These are phyloP conservation scores for Panaeolus cyanescens DNA, from an alignment of 768 basidiomycete genomes.

Conservation along the genomic window DNA sequence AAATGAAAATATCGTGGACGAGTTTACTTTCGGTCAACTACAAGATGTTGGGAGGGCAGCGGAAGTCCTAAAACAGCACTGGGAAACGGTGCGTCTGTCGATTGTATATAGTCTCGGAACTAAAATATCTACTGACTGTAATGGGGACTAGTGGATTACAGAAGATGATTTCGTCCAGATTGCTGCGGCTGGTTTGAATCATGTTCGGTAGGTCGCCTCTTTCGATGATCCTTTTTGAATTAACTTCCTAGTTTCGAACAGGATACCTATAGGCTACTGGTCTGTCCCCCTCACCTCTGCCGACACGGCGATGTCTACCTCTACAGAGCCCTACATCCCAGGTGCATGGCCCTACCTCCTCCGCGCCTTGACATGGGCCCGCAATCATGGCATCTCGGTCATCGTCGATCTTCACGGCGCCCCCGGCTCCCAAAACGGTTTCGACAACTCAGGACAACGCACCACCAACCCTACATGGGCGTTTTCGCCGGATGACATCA, in stretches of 20 bases:
- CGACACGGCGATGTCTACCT: slow-evolving; percentile 50
- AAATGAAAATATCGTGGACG: slow-evolving; percentile 25
- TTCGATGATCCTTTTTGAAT: too few relatives aligned
- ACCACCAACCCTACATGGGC: slow-evolving; percentile 61
- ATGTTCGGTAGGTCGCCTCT: slow-evolving; percentile 61
- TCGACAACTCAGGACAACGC: slow-evolving; percentile 75
- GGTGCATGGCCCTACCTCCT: slow-evolving; percentile 75
- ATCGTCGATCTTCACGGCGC: slow-evolving; percentile 80
- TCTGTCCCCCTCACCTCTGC: slow-evolving; percentile 64
- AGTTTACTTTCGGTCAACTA: slow-evolving; percentile 26
- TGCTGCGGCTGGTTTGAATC: slow-evolving; percentile 65
- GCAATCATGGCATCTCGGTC: slow-evolving; percentile 61
- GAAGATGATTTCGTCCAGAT: slow-evolving; percentile 72
- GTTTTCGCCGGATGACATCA: slow-evolving; percentile 45
- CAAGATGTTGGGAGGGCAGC: slow-evolving; percentile 40
- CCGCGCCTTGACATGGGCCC: slow-evolving; percentile 65
- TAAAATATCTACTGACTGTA: too few relatives aligned
- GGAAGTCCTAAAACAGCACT: slow-evolving; percentile 46
- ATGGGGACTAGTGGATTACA: slow-evolving; percentile 40
- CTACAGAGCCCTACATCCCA: slow-evolving; percentile 55
- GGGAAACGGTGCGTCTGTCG: slow-evolving; percentile 30
- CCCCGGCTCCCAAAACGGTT: slow-evolving; percentile 66
- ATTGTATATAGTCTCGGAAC: neutral
- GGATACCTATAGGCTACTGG: slow-evolving; percentile 78
- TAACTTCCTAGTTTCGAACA: slow-evolving; percentile 18